Evolutionary conservation across 768 basidiomycete genomes (phyloP).

Genomic region (Amanita phalloides): DNA sequence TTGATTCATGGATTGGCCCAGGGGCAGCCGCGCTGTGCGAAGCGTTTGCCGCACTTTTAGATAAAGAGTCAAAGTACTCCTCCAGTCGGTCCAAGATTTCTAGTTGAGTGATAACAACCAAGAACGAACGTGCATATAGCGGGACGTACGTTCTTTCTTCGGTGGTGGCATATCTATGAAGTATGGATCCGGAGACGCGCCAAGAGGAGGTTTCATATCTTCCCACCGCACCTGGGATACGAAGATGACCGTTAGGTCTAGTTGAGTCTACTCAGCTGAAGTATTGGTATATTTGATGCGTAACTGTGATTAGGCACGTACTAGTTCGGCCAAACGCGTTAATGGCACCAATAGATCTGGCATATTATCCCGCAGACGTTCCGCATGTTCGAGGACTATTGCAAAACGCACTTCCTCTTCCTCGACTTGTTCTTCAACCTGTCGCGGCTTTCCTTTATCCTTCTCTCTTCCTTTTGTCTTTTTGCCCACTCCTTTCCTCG

Average conservation of each 20-base stretch:
- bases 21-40: not conserved
- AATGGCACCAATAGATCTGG: conserved; percentile 63
- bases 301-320: conserved; percentile 19
- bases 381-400: conserved; percentile 56
- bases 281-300: not conserved
- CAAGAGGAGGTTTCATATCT: conserved; percentile 57
- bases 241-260: conserved; percentile 51
- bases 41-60: conserved; percentile 7
- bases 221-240: conserved; percentile 62
- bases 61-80: conserved; percentile 18
- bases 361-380: conserved; percentile 49
- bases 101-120: conserved; percentile 4
- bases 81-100: conserved; percentile 26
- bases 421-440: not conserved
- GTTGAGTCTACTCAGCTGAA: conserved; percentile 30
- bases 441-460: conserved; percentile 17
- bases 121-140: not conserved
- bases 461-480: conserved; percentile 11
- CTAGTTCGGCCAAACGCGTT: conserved; percentile 62
- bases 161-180: conserved; percentile 44
- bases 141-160: conserved; percentile 43
- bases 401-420: conserved; percentile 34
- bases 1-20: not conserved
- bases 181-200: conserved; percentile 66
- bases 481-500: not conserved